Conservation (phyloP, 2,329 filamentous ascomycete species). For the Scorias spongiosa region DNA sequence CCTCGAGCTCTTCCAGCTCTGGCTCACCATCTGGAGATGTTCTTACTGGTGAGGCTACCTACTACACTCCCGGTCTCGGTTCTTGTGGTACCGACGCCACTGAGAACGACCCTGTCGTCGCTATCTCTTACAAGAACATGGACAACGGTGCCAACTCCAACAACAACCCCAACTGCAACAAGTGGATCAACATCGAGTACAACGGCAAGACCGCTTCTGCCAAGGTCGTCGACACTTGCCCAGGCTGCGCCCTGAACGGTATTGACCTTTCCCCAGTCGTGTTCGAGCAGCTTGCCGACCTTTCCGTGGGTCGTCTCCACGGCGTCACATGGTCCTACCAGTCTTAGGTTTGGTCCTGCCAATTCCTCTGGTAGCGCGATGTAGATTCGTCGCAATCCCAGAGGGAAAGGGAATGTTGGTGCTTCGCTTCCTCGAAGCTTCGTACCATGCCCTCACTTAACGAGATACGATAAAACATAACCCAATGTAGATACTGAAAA, state of each 20-base stretch:
- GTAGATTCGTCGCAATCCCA: too few relatives aligned
- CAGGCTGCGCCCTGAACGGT: conserved; percentile 41
- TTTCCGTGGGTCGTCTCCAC: conserved; percentile 21
- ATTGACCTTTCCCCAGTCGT: conserved; percentile 43
- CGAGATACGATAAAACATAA: too few relatives aligned
- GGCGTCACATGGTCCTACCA: conserved; percentile 27
- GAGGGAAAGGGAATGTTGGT: too few relatives aligned
- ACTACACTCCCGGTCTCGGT: conserved; percentile 54
- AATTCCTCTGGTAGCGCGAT: neutral
- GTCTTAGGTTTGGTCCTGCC: neutral
- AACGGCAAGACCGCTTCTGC: conserved; percentile 45
- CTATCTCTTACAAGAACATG: conserved; percentile 55
- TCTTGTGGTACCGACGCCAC: conserved; percentile 51
- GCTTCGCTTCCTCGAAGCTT: too few relatives aligned
- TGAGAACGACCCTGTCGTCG: conserved; percentile 47
- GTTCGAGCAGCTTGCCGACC: conserved; percentile 21
- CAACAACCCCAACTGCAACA: conserved; percentile 55
- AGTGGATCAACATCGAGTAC: conserved; percentile 46
- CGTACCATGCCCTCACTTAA: too few relatives aligned
- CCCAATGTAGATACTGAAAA: too few relatives aligned
- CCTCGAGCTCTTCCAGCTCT: conserved; percentile 3
- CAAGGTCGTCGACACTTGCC: conserved; percentile 59
- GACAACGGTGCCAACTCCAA: conserved; percentile 33
- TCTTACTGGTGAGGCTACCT: conserved; percentile 54
- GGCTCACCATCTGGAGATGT: conserved; percentile 14